Base-by-base conservation (phyloP, 805 yeast species). In the Brettanomyces sp. region DNA sequence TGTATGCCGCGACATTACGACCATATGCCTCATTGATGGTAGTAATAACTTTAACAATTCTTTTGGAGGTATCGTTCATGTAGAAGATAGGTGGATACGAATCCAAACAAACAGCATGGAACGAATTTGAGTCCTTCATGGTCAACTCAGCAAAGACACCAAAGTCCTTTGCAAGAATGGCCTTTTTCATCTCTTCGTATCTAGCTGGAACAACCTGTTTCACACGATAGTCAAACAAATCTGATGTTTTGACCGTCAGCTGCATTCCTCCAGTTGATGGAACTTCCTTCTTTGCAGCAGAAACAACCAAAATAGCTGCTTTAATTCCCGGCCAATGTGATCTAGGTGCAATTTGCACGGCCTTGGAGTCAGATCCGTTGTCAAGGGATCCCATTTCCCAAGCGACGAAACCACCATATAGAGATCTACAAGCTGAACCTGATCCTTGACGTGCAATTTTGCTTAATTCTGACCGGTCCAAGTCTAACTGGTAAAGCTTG, bases 191-290 rank as follows among this genome's bases (percentile, higher is more conserved):
- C 56, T 80, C 80, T 47, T 68, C 77, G 55, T 82, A 93, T 61
- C 98, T 77, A 57, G 71, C 65, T 42, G 99, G 99, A 32, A 93
- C 99, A 41, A 93, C 93, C 35, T 76, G 74, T 33, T 69, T 72
- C 51, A 90, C 74, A 64, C 99, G 80, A 64, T 85, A 74, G 55
- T 78, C 74, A 68, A 93, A 93, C 59, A 93, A 72, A 53, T 88
- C 86, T 5, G 96, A 87, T 1, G 97, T 89, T 39, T 76, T 68
- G 4, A 93, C 98, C 5, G 99, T 93, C 51, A 79, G 70, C 70
- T 93, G 99, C 99, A 93, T 93, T 43, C 99, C 99, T 22, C 84
- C 72, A 14, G 99, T 93, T 14, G 95, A 84, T 39, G 97, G 87
- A 2, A 95, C 90, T 59, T 90, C 99, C 68, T 93, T 93, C 66